Conservation (phyloP, 352 stramenopile species). For the Phytopythium vexans region DNA sequence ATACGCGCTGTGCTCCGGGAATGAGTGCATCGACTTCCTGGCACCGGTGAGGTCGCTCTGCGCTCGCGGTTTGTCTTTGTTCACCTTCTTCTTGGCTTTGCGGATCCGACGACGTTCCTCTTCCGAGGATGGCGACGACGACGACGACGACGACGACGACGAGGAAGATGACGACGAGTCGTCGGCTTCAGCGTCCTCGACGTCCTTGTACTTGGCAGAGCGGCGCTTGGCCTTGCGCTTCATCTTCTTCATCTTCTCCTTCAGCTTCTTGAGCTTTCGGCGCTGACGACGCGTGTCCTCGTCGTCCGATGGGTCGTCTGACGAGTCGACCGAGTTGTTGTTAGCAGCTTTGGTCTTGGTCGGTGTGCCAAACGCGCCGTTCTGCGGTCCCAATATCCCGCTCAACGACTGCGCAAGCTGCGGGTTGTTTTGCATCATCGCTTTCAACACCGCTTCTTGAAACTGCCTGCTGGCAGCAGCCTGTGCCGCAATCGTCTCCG, state of each 20-base stretch:
- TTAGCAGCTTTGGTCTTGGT: neutral
- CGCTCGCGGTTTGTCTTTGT: slow-evolving; percentile 10
- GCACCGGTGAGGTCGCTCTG: slow-evolving; percentile 1
- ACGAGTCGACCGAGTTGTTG: slow-evolving; percentile 7
- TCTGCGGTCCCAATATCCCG: neutral
- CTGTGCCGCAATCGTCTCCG: neutral
- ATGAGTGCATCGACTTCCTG: neutral
- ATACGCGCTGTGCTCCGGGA: too few species aligned
- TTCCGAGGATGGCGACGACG: slow-evolving; percentile 18
- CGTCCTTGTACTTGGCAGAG: slow-evolving; percentile 3
- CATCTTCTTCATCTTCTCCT: slow-evolving; percentile 21
- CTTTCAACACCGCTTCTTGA: slow-evolving; percentile 2
- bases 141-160: slow-evolving; percentile 5
- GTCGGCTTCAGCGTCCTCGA: neutral
- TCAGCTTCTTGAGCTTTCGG: slow-evolving; percentile 18
- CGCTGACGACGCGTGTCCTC: slow-evolving; percentile 12
- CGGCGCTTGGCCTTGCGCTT: slow-evolving; percentile 16
- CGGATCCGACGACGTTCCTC: slow-evolving; percentile 15
- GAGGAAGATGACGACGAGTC: slow-evolving; percentile 9
- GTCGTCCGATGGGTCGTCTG: slow-evolving; percentile 9
- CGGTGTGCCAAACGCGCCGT: too few species aligned
- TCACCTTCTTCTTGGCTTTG: slow-evolving; percentile 31
- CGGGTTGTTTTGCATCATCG: slow-evolving; percentile 4
- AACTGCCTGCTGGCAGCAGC: slow-evolving; percentile 1
- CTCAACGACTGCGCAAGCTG: neutral